Conservation (phyloP, 495 filamentous ascomycete species). For the Daldinia decipiens region DNA sequence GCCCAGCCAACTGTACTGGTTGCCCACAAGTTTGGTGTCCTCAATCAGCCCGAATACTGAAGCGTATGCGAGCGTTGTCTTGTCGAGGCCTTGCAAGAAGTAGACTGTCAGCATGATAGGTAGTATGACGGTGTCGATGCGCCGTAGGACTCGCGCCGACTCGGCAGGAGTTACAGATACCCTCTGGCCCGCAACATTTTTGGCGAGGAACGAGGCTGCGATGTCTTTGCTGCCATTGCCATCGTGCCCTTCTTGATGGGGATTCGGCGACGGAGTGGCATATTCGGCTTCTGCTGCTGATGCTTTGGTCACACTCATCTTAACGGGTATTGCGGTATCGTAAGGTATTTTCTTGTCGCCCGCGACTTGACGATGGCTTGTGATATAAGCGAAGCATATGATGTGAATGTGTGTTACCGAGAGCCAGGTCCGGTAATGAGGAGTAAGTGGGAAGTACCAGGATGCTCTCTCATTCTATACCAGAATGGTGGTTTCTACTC, state of each 20-base stretch:
- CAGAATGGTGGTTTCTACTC: conserved; percentile 3
- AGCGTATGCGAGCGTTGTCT: conserved; percentile 52
- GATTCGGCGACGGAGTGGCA: not conserved
- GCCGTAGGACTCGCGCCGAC: conserved; percentile 38
- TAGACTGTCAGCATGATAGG: conserved; percentile 55
- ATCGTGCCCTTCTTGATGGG: not conserved
- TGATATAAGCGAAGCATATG: conserved; percentile 16
- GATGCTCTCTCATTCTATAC: not conserved
- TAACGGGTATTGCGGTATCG: not conserved
- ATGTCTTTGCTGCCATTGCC: conserved; percentile 20
- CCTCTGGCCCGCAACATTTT: conserved; percentile 23
- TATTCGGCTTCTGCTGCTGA: conserved; percentile 14
- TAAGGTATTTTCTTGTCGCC: not conserved
- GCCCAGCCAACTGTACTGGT: conserved; percentile 47
- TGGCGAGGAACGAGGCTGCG: conserved; percentile 30
- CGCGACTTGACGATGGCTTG: not conserved
- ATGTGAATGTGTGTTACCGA: conserved; percentile 12
- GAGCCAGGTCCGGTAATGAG: conserved; percentile 29
- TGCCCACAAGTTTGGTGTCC: conserved; percentile 39
- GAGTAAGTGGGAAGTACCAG: conserved; percentile 17
- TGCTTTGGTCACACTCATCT: conserved; percentile 17
- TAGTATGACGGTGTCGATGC: conserved; percentile 53
- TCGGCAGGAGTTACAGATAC: conserved; percentile 27
- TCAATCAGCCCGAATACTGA: conserved; percentile 46
- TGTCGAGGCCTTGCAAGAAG: conserved; percentile 56